Evolutionary conservation across 371 early-diverging fungal genomes (phyloP), one percentile per base, ranked within the genome.

Genomic region (Synchytrium microbalum): DNA sequence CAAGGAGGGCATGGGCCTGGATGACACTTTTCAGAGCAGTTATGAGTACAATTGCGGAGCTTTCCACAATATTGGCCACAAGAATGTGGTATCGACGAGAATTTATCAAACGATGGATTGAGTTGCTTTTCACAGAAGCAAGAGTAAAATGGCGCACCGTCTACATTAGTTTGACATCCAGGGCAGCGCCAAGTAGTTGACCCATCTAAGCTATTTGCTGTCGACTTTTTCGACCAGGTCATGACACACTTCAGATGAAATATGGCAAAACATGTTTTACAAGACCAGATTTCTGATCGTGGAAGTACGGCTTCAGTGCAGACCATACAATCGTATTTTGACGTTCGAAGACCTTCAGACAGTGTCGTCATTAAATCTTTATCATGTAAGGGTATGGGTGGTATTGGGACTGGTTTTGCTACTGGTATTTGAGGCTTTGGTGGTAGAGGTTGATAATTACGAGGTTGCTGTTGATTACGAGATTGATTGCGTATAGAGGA

Each of bases 271-370:
- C 96, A 96, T 26, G 78, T 75, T 70, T 84, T 79, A 76, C 96
- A 96, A 57, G 79, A 81, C 94, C 95, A 96, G 1, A 85, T 83
- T 38, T 72, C 76, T 67, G 91, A 83, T 0, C 80, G 79, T 5
- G 79, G 79, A 38, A 82, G 79, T 32, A 96, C 80, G 19, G 72
- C 69, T 69, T 95, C 95, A 81, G 88, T 92, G 76, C 96, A 96
- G 29, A 95, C 85, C 94, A 94, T 91, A 74, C 96, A 96, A 61
- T 97, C 95, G 72, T 92, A 92, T 0, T 84, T 70, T 3, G 84
- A 79, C 3, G 75, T 81, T 25, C 75, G 78, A 46, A 93, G 75
- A 31, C 82, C 84, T n/a, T 80, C 75, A 1, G 82, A 75, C 58
- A 91, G 69, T 3, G 81, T 68, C 0, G 81, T 79, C 52, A 84